These are phyloP conservation scores for Apiotrichum mycotoxinovorans DNA, from an alignment of 1,284 basidiomycete genomes.

Conservation along the genomic window DNA sequence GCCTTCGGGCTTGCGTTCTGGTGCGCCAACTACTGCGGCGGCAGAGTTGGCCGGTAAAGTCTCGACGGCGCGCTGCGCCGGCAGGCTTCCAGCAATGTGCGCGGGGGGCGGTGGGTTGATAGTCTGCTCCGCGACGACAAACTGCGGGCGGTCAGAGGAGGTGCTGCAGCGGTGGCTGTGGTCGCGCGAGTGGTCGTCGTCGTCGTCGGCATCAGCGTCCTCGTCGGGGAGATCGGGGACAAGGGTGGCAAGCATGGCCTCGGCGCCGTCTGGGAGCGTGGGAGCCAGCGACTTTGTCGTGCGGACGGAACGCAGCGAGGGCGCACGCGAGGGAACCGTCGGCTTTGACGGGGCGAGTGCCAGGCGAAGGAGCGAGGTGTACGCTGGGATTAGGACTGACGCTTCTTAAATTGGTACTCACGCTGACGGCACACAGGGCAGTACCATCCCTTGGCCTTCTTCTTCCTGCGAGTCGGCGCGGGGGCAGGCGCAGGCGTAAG, in stretches of 20 bases:
- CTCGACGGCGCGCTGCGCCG: not conserved
- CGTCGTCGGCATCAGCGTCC: slow-evolving; percentile 9
- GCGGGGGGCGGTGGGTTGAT: slow-evolving; percentile 5
- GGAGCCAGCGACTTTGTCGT: slow-evolving; percentile 36
- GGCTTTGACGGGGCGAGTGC: slow-evolving; percentile 62
- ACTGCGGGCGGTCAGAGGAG: slow-evolving; percentile 15
- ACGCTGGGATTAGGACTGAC: slow-evolving; percentile 56
- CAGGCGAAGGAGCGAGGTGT: slow-evolving; percentile 78
- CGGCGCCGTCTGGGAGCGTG: slow-evolving; percentile 49
- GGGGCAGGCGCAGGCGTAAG: slow-evolving; percentile 46
- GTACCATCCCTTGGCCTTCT: slow-evolving; percentile 91
- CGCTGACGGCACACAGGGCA: slow-evolving; percentile 88
- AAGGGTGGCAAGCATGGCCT: slow-evolving; percentile 44
- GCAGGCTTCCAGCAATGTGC: not conserved
- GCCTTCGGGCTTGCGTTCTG: not conserved
- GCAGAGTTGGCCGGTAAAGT: not conserved
- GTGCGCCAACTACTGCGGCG: not conserved
- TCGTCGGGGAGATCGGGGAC: slow-evolving; percentile 20
- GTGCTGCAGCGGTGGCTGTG: slow-evolving; percentile 7
- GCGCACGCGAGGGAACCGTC: slow-evolving; percentile 27
- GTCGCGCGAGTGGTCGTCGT: slow-evolving; percentile 1
- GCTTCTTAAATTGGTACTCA: slow-evolving; percentile 47
- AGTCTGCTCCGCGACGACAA: slow-evolving; percentile 21
- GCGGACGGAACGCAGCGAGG: slow-evolving; percentile 26
- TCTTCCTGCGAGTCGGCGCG: slow-evolving; percentile 60